A percentile compares a stretch with the other conserved stretches of the same genome.
phyloP scores from a whole-genome alignment of 139 green algal genomes.

The Edaphochlamys debaryana region DNA sequence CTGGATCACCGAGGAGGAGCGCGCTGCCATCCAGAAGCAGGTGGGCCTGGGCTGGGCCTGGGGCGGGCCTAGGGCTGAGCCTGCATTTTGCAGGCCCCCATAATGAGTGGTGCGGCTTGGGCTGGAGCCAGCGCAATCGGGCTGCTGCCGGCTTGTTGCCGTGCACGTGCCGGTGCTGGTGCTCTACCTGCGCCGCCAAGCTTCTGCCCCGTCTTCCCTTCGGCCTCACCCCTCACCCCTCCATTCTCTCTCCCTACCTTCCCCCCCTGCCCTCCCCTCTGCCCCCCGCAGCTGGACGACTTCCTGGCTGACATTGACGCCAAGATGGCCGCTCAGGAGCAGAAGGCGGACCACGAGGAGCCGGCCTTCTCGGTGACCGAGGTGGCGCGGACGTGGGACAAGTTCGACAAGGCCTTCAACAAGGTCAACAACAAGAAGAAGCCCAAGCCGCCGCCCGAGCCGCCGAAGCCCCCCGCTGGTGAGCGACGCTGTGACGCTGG shows the following conservation, averaged over 20 bases:
- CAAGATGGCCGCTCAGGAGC: conserved; percentile 70
- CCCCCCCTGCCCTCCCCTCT: too few species aligned
- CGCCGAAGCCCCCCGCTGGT: conserved; percentile 26
- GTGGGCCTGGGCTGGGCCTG: conserved; percentile 55
- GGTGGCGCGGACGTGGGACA: conserved; percentile 54
- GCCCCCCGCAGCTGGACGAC: conserved; percentile 12
- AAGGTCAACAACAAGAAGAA: conserved; percentile 75
- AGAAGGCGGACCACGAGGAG: conserved; percentile 71
- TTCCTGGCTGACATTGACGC: conserved; percentile 56
- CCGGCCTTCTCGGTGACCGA: conserved; percentile 62
- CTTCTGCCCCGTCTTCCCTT: too few species aligned
- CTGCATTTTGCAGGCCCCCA: too few species aligned
- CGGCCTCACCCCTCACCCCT: too few species aligned
- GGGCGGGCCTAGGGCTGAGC: too few species aligned
- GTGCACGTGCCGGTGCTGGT: too few species aligned
- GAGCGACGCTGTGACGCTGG: too few species aligned
- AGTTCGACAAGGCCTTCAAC: conserved; percentile 62
- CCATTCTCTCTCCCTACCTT: too few species aligned
- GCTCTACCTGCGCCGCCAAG: too few species aligned
- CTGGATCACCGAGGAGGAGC: conserved; percentile 84
- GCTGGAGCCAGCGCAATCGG: too few species aligned
- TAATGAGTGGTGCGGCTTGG: neutral
- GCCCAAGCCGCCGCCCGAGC: conserved; percentile 65
- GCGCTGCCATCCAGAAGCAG: conserved; percentile 60
- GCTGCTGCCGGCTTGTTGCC: too few species aligned